phyloP scores from a whole-genome alignment of 352 stramenopile genomes.

The Pythium sukuiense region DNA sequence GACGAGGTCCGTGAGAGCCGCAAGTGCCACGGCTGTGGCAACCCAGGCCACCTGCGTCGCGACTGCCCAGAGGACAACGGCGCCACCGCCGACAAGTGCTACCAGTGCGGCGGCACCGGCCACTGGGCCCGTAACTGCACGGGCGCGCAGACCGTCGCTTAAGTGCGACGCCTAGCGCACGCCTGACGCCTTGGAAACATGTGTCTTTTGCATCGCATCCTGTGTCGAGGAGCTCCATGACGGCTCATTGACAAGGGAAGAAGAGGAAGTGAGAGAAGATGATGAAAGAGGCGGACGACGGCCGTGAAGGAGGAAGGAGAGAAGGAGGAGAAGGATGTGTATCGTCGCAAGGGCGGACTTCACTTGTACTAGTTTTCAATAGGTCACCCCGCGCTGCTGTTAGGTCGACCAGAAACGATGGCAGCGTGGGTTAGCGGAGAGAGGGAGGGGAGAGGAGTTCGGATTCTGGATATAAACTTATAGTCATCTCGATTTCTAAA shows the following conservation, averaged over 20 bases:
- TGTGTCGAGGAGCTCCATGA: neutral
- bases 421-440: slow-evolving; percentile 24
- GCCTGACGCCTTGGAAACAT: neutral
- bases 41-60: slow-evolving; percentile 65
- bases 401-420: slow-evolving; percentile 20
- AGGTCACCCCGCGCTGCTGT: slow-evolving; percentile 21
- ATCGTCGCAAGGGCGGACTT: slow-evolving; percentile 29
- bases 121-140: slow-evolving; percentile 85
- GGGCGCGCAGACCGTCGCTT: slow-evolving; percentile 40
- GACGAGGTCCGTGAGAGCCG: slow-evolving; percentile 63
- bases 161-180: slow-evolving; percentile 24
- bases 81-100: slow-evolving; percentile 75
- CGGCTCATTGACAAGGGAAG: neutral
- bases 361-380: slow-evolving; percentile 33
- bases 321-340: slow-evolving; percentile 34
- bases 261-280: neutral
- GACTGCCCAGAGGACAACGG: slow-evolving; percentile 82
- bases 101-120: slow-evolving; percentile 73
- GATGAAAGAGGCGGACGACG: neutral
- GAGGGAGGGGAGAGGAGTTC: slow-evolving; percentile 28
- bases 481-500: slow-evolving; percentile 27
- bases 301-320: slow-evolving; percentile 32
- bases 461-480: slow-evolving; percentile 32
- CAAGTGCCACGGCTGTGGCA: slow-evolving; percentile 79
- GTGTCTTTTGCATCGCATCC: neutral